phyloP scores from a whole-genome alignment of 768 basidiomycete genomes.

The Mycena indigotica region DNA sequence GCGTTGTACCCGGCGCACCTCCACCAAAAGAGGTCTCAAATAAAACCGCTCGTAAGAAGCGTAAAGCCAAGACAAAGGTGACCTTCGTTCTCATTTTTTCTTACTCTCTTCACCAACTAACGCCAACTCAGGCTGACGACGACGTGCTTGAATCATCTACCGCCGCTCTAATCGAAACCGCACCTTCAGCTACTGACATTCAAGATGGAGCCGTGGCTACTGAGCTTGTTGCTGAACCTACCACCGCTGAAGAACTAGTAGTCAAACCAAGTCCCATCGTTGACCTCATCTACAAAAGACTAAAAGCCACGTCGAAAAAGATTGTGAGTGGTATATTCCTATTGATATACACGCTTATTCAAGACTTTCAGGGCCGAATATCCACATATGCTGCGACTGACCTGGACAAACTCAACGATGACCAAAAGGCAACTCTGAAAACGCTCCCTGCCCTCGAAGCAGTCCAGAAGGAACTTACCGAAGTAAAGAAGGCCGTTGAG shows the following conservation, averaged over 20 bases:
- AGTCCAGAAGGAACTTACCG: conserved; percentile 77
- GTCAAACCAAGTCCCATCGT: conserved; percentile 69
- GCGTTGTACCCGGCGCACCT: conserved; percentile 79
- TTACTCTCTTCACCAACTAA: conserved; percentile 29
- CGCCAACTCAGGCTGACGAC: conserved; percentile 48
- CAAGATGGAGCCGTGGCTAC: conserved; percentile 50
- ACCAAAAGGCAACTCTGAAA: conserved; percentile 76
- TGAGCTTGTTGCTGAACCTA: conserved; percentile 47
- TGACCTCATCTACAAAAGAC: conserved; percentile 77
- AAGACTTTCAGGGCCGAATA: conserved; percentile 61
- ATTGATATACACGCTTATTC: neutral
- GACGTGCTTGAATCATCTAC: conserved; percentile 47
- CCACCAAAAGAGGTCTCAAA: conserved; percentile 59
- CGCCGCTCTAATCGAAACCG: conserved; percentile 50
- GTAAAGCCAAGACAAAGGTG: conserved; percentile 50
- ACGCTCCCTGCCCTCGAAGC: conserved; percentile 78
- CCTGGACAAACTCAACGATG: conserved; percentile 78
- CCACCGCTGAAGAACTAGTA: conserved; percentile 48
- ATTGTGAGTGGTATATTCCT: conserved; percentile 55
- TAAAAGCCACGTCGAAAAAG: conserved; percentile 80
- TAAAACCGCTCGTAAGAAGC: conserved; percentile 75
- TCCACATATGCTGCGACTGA: conserved; percentile 68
- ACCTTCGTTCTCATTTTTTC: neutral
- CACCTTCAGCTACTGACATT: conserved; percentile 48
- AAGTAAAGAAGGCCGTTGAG: conserved; percentile 84